These are phyloP conservation scores for Tulasnella sp. DNA, from an alignment of 768 basidiomycete genomes.

Conservation along the genomic window DNA sequence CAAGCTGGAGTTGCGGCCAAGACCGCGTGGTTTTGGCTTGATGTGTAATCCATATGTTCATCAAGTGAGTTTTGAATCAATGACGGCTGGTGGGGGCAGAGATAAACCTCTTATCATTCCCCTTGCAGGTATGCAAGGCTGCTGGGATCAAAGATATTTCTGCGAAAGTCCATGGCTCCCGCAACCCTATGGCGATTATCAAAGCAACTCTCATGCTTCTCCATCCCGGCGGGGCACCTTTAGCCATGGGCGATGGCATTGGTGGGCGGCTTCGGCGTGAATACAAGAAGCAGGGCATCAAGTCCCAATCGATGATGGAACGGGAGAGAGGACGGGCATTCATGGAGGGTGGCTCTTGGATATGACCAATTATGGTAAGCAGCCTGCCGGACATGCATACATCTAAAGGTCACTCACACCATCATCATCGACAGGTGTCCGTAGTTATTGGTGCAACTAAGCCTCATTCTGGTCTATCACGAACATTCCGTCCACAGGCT, in stretches of 20 bases:
- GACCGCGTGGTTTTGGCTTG: constrained; percentile 85
- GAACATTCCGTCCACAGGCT: too few species aligned
- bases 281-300: constrained; percentile 67
- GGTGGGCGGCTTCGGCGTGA: constrained; percentile 60
- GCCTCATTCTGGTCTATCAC: too few species aligned
- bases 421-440: too few species aligned
- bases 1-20: constrained; percentile 64
- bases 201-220: constrained; percentile 76
- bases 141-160: constrained; percentile 93
- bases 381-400: too few species aligned
- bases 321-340: constrained; percentile 72
- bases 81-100: too few species aligned
- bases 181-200: constrained; percentile 76
- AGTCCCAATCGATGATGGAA: constrained; percentile 58
- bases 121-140: constrained; percentile 61
- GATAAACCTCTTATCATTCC: background rate
- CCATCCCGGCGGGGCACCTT: constrained; percentile 70
- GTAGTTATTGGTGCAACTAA: too few species aligned
- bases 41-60: constrained; percentile 83
- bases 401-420: too few species aligned
- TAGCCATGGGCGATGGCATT: constrained; percentile 71
- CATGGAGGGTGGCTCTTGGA: constrained; percentile 47
- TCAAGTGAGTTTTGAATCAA: constrained; percentile 21
- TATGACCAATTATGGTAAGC: constrained; percentile 2
- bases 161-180: constrained; percentile 89